phyloP scores from a whole-genome alignment of 73 alveolate genomes.

The Paramecium bursaria region DNA sequence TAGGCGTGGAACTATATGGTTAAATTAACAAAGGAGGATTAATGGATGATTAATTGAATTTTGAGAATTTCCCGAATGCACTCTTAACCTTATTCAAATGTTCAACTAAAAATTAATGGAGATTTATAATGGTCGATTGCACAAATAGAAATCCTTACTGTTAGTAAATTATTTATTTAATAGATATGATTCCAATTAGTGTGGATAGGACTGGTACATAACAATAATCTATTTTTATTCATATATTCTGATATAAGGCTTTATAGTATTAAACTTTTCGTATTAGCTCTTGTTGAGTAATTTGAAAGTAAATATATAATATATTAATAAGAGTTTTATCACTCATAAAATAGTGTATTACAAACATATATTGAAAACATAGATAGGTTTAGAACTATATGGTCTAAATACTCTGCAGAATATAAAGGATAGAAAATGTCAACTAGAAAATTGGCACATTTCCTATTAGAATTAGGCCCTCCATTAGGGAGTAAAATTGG shows the following conservation, averaged over 20 bases:
- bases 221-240: conserved; percentile 22
- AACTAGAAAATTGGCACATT: conserved; percentile 15
- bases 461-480: conserved; percentile 34
- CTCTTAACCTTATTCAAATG: conserved; percentile 81
- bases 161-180: too few species aligned
- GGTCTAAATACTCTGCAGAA: conserved; percentile 49
- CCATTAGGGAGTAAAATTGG: conserved; percentile 35
- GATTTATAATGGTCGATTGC: conserved; percentile 74
- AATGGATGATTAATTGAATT: conserved; percentile 79
- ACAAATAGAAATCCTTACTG: conserved; percentile 4
- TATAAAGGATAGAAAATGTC: conserved; percentile 24
- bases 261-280: conserved; percentile 5
- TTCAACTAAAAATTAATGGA: conserved; percentile 96
- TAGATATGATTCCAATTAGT: neutral
- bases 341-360: conserved; percentile 29
- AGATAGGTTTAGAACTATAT: conserved; percentile 37
- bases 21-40: conserved; percentile 66
- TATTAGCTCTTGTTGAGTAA: conserved; percentile 22
- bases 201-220: conserved; percentile 25
- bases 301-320: conserved; percentile 10
- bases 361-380: conserved; percentile 43
- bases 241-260: neutral
- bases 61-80: conserved; percentile 82
- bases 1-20: conserved; percentile 88
- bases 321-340: conserved; percentile 8